phyloP scores from a whole-genome alignment of 192 early-diverging fungal species.

The Physocladia obscura region DNA sequence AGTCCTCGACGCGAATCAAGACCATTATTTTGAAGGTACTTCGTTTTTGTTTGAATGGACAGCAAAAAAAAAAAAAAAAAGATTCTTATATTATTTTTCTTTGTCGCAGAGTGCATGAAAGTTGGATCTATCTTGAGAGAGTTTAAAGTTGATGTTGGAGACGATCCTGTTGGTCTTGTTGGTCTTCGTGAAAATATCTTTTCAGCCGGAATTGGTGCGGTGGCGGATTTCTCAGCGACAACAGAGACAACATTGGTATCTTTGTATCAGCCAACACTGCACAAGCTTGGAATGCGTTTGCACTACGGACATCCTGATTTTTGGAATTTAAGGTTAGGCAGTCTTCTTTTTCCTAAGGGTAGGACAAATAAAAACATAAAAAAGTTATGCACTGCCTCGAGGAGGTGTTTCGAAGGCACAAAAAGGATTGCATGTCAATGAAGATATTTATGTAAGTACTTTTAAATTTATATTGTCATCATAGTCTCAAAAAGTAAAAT shows the following conservation, averaged over 20 bases:
- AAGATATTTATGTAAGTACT: constrained; percentile 76
- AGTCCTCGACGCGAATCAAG: constrained; percentile 86
- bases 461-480: not conserved
- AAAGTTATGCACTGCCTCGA: constrained; percentile 15
- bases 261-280: constrained; percentile 52
- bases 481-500: not conserved
- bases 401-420: constrained; percentile 79
- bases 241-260: constrained; percentile 21
- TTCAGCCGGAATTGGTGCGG: constrained; percentile 5
- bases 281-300: constrained; percentile 42
- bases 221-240: constrained; percentile 18
- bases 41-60: not conserved
- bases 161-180: constrained; percentile 80
- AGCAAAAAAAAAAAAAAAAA: too few relatives aligned
- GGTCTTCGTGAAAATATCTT: constrained; percentile 51
- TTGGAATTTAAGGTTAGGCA: constrained; percentile 64
- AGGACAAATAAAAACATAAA: too few relatives aligned
- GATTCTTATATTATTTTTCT: too few relatives aligned
- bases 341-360: too few relatives aligned
- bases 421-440: constrained; percentile 85
- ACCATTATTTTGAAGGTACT: constrained; percentile 80
- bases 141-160: constrained; percentile 45
- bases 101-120: constrained; percentile 62
- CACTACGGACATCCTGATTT: constrained; percentile 92
- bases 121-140: constrained; percentile 83